phyloP scores from a whole-genome alignment of 2,329 filamentous ascomycete genomes.

The Uncinocarpus reesii region DNA sequence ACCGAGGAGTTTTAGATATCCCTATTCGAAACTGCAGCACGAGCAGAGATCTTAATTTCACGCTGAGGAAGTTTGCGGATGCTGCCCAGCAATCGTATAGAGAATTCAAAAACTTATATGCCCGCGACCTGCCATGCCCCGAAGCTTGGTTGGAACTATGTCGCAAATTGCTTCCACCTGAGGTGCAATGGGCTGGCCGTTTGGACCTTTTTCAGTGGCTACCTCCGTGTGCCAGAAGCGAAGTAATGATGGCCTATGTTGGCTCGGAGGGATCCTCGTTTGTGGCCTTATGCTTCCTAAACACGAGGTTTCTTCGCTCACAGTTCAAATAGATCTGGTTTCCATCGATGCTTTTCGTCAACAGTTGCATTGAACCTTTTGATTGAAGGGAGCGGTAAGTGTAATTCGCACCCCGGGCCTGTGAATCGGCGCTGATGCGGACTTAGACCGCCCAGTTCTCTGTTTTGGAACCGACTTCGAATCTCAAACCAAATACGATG shows the following conservation, averaged over 20 bases:
- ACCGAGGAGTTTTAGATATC: slow-evolving; percentile 20
- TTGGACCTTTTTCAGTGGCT: slow-evolving; percentile 29
- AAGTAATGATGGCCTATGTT: slow-evolving; percentile 32
- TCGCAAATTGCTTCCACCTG: slow-evolving; percentile 24
- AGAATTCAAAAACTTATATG: slow-evolving; percentile 27
- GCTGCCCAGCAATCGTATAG: slow-evolving; percentile 21
- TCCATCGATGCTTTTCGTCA: slow-evolving; percentile 31
- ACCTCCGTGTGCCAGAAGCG: slow-evolving; percentile 26
- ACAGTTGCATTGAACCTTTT: slow-evolving; percentile 29
- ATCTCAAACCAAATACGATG: slow-evolving; percentile 27
- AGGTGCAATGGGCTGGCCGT: slow-evolving; percentile 26
- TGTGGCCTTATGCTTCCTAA: neutral
- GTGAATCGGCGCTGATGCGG: neutral
- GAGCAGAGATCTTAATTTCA: slow-evolving; percentile 27
- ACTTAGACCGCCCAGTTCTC: slow-evolving; percentile 21
- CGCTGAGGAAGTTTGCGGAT: slow-evolving; percentile 26
- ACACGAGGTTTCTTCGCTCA: neutral
- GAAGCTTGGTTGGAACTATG: slow-evolving; percentile 25
- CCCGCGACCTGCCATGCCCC: slow-evolving; percentile 28
- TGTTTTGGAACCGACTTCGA: slow-evolving; percentile 30
- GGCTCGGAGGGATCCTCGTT: slow-evolving; percentile 27
- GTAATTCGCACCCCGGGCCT: neutral
- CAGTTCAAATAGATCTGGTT: slow-evolving; percentile 24
- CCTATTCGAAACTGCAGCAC: slow-evolving; percentile 29
- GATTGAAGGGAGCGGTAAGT: slow-evolving; percentile 25